These are phyloP conservation scores for Myxozyma udenii DNA, from an alignment of 805 yeast genomes.

Conservation along the genomic window DNA sequence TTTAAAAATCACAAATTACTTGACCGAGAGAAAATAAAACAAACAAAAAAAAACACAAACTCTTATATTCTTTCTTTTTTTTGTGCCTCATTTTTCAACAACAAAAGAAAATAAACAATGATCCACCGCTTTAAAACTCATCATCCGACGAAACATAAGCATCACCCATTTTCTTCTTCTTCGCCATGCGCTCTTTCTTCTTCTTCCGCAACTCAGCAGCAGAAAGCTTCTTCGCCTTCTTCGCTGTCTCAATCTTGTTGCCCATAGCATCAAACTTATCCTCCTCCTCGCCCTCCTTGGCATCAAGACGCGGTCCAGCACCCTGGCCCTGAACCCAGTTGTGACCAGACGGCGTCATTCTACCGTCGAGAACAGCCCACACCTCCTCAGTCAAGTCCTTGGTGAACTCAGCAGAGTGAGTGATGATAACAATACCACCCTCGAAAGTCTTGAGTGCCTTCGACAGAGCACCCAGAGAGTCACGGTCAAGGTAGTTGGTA, in stretches of 20 bases:
- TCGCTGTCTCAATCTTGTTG: constrained; percentile 94
- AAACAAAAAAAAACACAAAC: background rate
- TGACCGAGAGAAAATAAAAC: background rate
- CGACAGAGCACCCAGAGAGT: constrained; percentile 98
- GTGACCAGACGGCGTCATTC: constrained; percentile 99
- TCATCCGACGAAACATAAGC: constrained; percentile 98
- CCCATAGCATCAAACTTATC: constrained; percentile 99
- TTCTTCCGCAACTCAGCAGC: constrained; percentile 99
- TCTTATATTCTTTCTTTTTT: background rate
- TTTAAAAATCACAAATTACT: background rate
- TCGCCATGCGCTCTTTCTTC: constrained; percentile 99
- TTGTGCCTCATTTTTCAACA: background rate
- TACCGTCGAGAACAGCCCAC: constrained; percentile 99
- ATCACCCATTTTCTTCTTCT: constrained; percentile 99
- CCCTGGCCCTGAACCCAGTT: constrained; percentile 99
- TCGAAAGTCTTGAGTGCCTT: constrained; percentile 98
- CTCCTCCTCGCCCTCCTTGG: constrained; percentile 86
- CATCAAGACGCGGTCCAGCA: constrained; percentile 96
- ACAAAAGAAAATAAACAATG: background rate
- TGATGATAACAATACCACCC: constrained; percentile 99
- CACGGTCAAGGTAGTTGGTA: constrained; percentile 98
- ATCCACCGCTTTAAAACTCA: constrained; percentile 52
- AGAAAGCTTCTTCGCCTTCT: constrained; percentile 96
- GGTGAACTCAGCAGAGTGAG: constrained; percentile 99
- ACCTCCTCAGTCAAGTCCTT: constrained; percentile 99